Conservation (phyloP, 1,284 basidiomycete species). For the Leucoagaricus sp. region DNA sequence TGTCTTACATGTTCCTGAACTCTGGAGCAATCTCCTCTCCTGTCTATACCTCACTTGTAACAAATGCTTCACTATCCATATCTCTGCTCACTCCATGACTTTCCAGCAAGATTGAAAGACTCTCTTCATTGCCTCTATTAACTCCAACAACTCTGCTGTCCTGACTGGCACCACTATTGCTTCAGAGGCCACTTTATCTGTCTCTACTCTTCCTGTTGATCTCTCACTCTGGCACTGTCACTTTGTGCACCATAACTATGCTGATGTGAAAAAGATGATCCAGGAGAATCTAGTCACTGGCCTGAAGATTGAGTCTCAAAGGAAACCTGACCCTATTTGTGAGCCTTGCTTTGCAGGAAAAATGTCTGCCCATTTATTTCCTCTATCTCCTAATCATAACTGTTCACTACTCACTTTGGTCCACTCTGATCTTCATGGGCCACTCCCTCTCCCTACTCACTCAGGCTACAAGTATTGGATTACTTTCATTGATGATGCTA, state of each 20-base stretch:
- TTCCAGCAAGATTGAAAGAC: background rate
- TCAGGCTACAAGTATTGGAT: constrained; percentile 34
- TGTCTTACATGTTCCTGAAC: constrained; percentile 36
- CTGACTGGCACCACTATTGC: constrained; percentile 2
- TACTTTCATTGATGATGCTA: constrained; percentile 35
- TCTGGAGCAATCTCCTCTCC: constrained; percentile 33
- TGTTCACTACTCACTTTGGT: constrained; percentile 29
- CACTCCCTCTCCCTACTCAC: constrained; percentile 23
- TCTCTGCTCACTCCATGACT: background rate
- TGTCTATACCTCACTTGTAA: constrained; percentile 4
- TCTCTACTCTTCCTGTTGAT: constrained; percentile 12
- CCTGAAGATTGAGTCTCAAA: background rate
- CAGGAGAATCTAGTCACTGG: constrained; percentile 7
- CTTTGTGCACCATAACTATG: constrained; percentile 17
- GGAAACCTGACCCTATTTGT: constrained; percentile 23
- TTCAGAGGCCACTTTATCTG: background rate
- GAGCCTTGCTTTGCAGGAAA: constrained; percentile 32
- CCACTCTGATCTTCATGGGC: constrained; percentile 38
- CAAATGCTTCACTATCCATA: background rate
- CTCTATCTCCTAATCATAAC: constrained; percentile 7
- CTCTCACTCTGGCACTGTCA: constrained; percentile 5
- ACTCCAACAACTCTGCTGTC: constrained; percentile 5
- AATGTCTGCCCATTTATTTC: constrained; percentile 23
- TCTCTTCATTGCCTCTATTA: background rate
- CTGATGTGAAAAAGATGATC: constrained; percentile 17